Evolutionary conservation across 345 rosid genomes (phyloP).

Genomic region (Citrus hindsii): DNA sequence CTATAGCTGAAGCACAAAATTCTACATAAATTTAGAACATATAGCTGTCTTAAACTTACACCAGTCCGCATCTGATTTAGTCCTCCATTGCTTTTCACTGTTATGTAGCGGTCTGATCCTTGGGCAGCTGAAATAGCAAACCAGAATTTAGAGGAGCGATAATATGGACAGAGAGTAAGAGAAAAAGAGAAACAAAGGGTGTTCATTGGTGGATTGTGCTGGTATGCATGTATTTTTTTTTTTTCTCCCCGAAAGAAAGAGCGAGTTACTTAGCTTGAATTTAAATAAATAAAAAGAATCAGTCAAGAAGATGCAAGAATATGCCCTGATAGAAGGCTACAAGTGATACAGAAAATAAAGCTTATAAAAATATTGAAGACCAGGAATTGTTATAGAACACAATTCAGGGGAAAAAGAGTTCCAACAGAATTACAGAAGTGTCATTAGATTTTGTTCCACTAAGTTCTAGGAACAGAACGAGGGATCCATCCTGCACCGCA

Average conservation of each 20-base stretch:
- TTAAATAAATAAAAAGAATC: neutral
- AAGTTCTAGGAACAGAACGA: neutral
- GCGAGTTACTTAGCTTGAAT: neutral
- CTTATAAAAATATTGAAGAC: neutral
- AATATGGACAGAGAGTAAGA: neutral
- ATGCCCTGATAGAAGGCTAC: neutral
- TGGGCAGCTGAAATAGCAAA: conserved; percentile 43
- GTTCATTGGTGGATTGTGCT: neutral
- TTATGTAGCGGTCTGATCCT: conserved; percentile 55
- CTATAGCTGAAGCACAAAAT: neutral
- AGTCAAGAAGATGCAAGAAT: neutral
- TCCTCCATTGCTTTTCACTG: conserved; percentile 94
- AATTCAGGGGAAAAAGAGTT: neutral
- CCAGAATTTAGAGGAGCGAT: neutral
- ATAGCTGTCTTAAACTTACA: conserved; percentile 45
- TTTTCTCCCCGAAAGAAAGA: neutral
- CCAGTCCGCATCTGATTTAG: conserved; percentile 98
- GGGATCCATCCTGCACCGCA: neutral
- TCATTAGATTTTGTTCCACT: neutral
- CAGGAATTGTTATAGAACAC: neutral
- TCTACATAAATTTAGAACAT: neutral
- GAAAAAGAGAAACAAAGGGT: neutral
- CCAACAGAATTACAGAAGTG: neutral
- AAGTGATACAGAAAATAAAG: neutral
- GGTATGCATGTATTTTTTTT: neutral